A percentile compares a stretch with the other conserved stretches of the same genome.
phyloP scores from a whole-genome alignment of 1,139 yeast genomes.

The Magnusiomyces paraingens region DNA sequence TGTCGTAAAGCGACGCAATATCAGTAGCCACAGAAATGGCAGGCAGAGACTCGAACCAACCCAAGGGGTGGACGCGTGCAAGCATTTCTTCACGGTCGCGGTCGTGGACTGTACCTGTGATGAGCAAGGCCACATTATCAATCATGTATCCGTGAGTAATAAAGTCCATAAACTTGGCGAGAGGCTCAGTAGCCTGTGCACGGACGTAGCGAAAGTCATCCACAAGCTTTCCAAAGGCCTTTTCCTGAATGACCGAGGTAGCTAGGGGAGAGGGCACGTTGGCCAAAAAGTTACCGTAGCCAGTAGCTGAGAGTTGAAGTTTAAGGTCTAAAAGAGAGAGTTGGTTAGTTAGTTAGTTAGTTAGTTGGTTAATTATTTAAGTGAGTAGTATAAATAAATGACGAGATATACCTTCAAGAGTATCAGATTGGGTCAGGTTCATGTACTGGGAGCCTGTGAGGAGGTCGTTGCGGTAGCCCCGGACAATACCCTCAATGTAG shows the following conservation, averaged over 20 bases:
- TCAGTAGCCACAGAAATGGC: slow-evolving; percentile 93
- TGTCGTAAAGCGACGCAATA: slow-evolving; percentile 82
- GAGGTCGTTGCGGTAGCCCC: slow-evolving; percentile 88
- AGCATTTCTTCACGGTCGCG: slow-evolving; percentile 83
- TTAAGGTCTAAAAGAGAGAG: slow-evolving; percentile 52
- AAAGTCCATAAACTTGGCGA: slow-evolving; percentile 78
- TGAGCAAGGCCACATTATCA: slow-evolving; percentile 91
- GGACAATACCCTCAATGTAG: slow-evolving; percentile 85
- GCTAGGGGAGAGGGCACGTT: slow-evolving; percentile 76
- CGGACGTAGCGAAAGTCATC: slow-evolving; percentile 81
- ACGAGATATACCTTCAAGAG: slow-evolving; percentile 47
- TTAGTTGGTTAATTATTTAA: too few species aligned
- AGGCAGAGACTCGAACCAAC: slow-evolving; percentile 97
- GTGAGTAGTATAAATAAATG: background rate
- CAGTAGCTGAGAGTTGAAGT: slow-evolving; percentile 90
- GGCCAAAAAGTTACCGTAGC: slow-evolving; percentile 84
- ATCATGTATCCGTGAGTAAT: slow-evolving; percentile 97
- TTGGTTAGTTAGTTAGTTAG: background rate
- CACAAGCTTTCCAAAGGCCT: slow-evolving; percentile 66
- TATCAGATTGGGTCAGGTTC: slow-evolving; percentile 92
- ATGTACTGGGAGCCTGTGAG: slow-evolving; percentile 72
- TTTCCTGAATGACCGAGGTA: slow-evolving; percentile 76
- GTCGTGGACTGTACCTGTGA: slow-evolving; percentile 94
- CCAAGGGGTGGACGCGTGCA: slow-evolving; percentile 89
- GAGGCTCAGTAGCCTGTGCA: slow-evolving; percentile 74